These are phyloP conservation scores for Entoloma clypeatum DNA, from an alignment of 1,284 basidiomycete species.

Conservation along the genomic window DNA sequence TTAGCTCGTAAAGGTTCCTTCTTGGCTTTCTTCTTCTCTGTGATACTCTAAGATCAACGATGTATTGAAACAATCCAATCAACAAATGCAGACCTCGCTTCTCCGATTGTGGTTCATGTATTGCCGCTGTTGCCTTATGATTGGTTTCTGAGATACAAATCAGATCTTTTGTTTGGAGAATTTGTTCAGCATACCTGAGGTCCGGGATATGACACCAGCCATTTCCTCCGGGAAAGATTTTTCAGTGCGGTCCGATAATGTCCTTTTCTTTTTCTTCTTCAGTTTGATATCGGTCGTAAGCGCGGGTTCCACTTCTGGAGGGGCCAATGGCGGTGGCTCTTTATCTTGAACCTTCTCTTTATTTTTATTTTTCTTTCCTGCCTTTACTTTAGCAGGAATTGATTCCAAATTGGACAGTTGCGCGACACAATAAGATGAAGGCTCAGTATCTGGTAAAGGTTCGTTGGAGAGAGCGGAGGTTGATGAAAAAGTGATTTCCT, in stretches of 20 bases:
- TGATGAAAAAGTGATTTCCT: neutral
- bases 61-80: neutral
- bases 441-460: neutral
- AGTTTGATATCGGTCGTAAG: neutral
- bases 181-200: slow-evolving; percentile 7
- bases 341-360: too few species aligned
- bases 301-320: neutral
- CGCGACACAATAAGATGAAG: too few species aligned
- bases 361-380: too few species aligned
- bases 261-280: slow-evolving; percentile 1
- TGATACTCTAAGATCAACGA: neutral
- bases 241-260: neutral
- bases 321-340: too few species aligned
- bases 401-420: slow-evolving; percentile 1
- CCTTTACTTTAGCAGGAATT: neutral
- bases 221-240: slow-evolving; percentile 4
- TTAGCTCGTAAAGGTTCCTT: neutral
- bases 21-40: slow-evolving; percentile 12
- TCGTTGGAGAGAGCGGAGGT: neutral
- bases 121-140: neutral
- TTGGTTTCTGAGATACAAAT: neutral
- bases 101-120: neutral
- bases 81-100: slow-evolving; percentile 3
- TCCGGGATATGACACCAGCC: slow-evolving; percentile 1
- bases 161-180: neutral